These are phyloP conservation scores for Punctularia strigosozonata DNA, from an alignment of 768 basidiomycete species.

Conservation along the genomic window DNA sequence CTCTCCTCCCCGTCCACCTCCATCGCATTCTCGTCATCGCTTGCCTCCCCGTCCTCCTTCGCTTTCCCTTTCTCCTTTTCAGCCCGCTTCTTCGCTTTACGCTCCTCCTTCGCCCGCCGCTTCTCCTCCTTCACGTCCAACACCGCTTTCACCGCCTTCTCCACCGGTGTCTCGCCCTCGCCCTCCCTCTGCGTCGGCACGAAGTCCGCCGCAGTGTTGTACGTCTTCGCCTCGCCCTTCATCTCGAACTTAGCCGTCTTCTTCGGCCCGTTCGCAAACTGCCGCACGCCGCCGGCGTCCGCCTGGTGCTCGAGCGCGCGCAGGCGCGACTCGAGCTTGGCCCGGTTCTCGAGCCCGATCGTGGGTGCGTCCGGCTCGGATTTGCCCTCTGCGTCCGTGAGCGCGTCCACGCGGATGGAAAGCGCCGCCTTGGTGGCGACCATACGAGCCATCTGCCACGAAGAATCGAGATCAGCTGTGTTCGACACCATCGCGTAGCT, in stretches of 20 bases:
- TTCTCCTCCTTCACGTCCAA: conserved; percentile 85
- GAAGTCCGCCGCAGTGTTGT: conserved; percentile 82
- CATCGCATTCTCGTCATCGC: conserved; percentile 24
- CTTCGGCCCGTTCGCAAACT: conserved; percentile 46
- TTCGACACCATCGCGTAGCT: neutral
- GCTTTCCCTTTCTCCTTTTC: conserved; percentile 33
- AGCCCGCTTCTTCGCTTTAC: conserved; percentile 50
- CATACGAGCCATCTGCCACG: conserved; percentile 93
- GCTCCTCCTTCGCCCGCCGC: conserved; percentile 69
- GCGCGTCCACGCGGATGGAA: conserved; percentile 94
- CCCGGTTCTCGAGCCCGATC: conserved; percentile 87
- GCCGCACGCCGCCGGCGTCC: conserved; percentile 62
- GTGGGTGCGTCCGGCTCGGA: conserved; percentile 71
- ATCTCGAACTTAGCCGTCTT: conserved; percentile 76
- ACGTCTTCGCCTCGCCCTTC: conserved; percentile 65
- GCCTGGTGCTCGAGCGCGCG: conserved; percentile 78
- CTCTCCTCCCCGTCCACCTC: conserved; percentile 29
- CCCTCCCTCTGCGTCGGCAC: conserved; percentile 75
- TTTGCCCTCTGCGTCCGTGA: conserved; percentile 86
- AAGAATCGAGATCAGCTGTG: neutral
- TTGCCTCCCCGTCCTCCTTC: conserved; percentile 14
- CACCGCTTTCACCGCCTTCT: conserved; percentile 61
- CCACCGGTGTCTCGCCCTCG: conserved; percentile 47
- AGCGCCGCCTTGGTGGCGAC: conserved; percentile 97
- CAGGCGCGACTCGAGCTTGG: conserved; percentile 89